Evolutionary conservation across 306 rosid genomes (phyloP).

Genomic region (Rosa chinensis): DNA sequence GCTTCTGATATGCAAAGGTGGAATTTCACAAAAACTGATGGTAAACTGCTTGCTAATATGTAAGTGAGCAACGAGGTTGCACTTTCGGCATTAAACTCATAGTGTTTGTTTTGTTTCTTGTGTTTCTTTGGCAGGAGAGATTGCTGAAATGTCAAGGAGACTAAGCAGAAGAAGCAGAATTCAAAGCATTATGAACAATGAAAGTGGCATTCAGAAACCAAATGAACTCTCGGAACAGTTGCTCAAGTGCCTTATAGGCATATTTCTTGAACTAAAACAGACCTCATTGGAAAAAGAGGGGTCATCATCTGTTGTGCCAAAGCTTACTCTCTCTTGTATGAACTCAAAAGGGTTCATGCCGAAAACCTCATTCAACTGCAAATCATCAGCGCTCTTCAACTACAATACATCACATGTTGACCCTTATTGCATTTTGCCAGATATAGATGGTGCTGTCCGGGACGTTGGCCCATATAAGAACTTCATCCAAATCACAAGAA

Average conservation of each 20-base stretch:
- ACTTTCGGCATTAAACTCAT: not conserved
- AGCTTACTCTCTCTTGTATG: conserved; percentile 65
- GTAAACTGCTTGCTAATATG: conserved; percentile 32
- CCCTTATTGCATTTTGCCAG: conserved; percentile 68
- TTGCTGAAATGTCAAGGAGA: conserved; percentile 50
- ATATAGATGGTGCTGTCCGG: conserved; percentile 52
- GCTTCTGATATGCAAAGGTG: conserved; percentile 53
- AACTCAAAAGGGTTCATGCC: conserved; percentile 61
- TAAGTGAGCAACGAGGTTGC: not conserved
- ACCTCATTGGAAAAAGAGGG: conserved; percentile 54
- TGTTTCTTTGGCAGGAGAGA: conserved; percentile 41
- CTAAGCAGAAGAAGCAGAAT: conserved; percentile 40
- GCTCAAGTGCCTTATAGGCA: conserved; percentile 58
- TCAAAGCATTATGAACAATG: conserved; percentile 30
- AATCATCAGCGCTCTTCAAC: conserved; percentile 58
- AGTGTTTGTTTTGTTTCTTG: not conserved
- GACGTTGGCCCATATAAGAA: conserved; percentile 78
- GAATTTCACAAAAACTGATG: conserved; percentile 46
- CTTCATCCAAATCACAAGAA: conserved; percentile 68
- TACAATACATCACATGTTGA: conserved; percentile 48
- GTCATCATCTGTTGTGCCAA: conserved; percentile 57
- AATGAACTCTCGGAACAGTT: conserved; percentile 83
- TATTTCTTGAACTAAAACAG: conserved; percentile 73
- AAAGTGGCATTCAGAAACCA: conserved; percentile 50
- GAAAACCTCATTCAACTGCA: conserved; percentile 60